Conservation (phyloP, 441 rosid genomes). For the Croton setiger region DNA sequence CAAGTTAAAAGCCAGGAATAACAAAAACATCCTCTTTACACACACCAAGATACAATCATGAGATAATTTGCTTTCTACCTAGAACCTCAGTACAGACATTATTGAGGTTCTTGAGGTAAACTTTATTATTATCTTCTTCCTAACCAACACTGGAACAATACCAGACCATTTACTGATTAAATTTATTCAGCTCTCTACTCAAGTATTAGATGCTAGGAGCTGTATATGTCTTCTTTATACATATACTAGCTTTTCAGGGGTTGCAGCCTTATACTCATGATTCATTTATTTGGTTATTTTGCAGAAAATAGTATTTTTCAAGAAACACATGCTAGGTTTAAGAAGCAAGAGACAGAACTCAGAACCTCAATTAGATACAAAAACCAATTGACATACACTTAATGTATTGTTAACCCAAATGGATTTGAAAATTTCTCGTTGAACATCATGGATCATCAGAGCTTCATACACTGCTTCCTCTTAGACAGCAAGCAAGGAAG, state of each 20-base stretch:
- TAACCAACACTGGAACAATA: not conserved
- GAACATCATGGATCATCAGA: not conserved
- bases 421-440: not conserved
- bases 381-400: not conserved
- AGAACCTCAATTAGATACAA: not conserved
- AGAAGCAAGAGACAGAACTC: not conserved
- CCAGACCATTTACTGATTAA: not conserved
- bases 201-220: not conserved
- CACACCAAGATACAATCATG: not conserved
- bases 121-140: not conserved
- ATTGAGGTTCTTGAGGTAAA: not conserved
- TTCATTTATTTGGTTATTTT: no score
- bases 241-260: not conserved
- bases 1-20: not conserved
- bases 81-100: not conserved
- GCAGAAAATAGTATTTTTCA: not conserved
- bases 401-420: not conserved
- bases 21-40: not conserved
- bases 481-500: no score
- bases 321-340: not conserved
- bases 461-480: not conserved
- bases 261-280: no score
- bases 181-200: not conserved
- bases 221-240: not conserved
- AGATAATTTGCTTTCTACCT: not conserved